Base-by-base conservation (phyloP, 345 rosid species). In the Ceriops zippeliana region DNA sequence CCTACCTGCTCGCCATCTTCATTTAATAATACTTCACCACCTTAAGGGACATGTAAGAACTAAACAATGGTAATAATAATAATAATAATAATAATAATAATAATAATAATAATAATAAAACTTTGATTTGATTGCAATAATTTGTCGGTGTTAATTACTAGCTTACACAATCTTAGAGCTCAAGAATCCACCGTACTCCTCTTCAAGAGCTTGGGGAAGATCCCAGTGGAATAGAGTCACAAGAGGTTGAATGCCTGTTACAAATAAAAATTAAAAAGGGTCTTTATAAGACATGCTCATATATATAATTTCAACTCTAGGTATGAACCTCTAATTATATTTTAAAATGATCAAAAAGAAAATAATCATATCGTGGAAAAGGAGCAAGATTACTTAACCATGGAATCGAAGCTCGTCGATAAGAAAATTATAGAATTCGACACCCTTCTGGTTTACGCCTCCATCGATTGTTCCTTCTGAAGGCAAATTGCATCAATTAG, bases 101-200 rank as follows among this genome's bases (percentile, higher is more conserved):
- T 1, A 35, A 35, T 22, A 22, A 22, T 22, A 22, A 22, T 22
- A 22, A 22, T 22, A n/a, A n/a, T n/a, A n/a, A n/a, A 38, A 42
- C 17, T 17, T 11, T 42, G 19, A 42, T 42, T 42, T 42, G 49
- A 42, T 42, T 10, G 47, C 17, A 42, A 42, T 42, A 42, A 42
- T 42, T 42, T 42, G 47, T 11, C 0, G 47, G 47, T 2, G 11
- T 42, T 42, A 11, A 10, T 20, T 52, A 22, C 13, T 53, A 3
- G 3, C 78, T 81, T 78, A 78, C 84, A 81, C 81, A 69, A 81
- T 70, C 10, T 57, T 70, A 2, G 71, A 63, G 15, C 78, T 80
- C 47, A 77, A 76, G 54, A 84, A 79, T 32, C 87, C 85, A 17
- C 83, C 85, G n/a, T 84, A 84, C 37, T 83, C 76, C 66, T 81